These are phyloP conservation scores for Lindgomyces ingoldianus DNA, from an alignment of 495 filamentous ascomycete genomes.

Conservation along the genomic window DNA sequence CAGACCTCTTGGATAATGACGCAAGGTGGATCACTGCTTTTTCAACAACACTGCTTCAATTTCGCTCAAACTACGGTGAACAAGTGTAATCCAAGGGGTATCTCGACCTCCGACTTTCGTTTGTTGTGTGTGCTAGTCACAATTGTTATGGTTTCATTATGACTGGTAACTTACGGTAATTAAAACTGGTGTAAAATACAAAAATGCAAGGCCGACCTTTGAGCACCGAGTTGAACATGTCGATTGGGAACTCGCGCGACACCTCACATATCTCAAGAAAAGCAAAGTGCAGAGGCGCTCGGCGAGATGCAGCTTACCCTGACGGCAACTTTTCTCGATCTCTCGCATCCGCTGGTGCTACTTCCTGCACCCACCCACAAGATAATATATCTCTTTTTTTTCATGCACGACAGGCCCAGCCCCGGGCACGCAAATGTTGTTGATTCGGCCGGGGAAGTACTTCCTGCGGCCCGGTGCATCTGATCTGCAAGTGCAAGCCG, in stretches of 20 bases:
- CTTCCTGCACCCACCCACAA: background rate
- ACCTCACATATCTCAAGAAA: too few species aligned
- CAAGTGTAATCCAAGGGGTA: background rate
- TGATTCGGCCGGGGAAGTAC: slow-evolving; percentile 16
- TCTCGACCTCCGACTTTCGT: background rate
- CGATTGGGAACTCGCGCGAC: too few species aligned
- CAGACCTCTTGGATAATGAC: slow-evolving; percentile 11
- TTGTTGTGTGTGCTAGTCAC: background rate
- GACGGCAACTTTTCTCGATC: background rate
- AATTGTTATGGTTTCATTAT: background rate
- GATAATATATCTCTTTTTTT: background rate
- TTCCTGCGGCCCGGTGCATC: slow-evolving; percentile 17
- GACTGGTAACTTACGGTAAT: background rate
- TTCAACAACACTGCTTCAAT: background rate
- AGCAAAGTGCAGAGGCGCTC: background rate
- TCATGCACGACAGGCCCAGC: slow-evolving; percentile 16
- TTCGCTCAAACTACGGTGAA: background rate
- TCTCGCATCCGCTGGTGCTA: background rate
- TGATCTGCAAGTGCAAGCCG: slow-evolving; percentile 32
- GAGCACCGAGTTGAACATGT: too few species aligned
- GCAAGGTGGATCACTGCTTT: slow-evolving; percentile 10
- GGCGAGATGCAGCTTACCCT: background rate
- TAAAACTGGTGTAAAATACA: background rate
- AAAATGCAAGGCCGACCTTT: too few species aligned
- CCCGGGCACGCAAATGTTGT: background rate